These are phyloP conservation scores for Aureoboletus auriporus DNA, from an alignment of 768 basidiomycete genomes.

Conservation along the genomic window DNA sequence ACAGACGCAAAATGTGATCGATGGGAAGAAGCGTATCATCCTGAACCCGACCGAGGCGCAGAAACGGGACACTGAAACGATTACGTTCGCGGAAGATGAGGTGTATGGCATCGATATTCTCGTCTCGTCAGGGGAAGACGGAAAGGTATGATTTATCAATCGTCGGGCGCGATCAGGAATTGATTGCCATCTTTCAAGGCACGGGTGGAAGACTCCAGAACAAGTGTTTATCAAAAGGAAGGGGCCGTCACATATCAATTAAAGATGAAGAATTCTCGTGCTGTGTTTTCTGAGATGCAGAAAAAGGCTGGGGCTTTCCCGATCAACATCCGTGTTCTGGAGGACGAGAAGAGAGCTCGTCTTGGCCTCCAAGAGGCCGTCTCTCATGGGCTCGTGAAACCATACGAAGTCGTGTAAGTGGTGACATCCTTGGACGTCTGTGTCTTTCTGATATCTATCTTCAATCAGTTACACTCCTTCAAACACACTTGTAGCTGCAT, in stretches of 20 bases:
- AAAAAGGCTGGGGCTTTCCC: conserved; percentile 98
- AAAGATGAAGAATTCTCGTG: conserved; percentile 96
- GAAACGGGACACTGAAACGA: conserved; percentile 80
- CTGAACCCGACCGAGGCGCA: conserved; percentile 84
- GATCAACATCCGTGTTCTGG: conserved; percentile 90
- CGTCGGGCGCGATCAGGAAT: not conserved
- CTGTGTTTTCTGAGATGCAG: conserved; percentile 96
- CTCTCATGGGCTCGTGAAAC: conserved; percentile 88
- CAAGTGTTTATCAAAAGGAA: conserved; percentile 91
- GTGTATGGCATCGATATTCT: conserved; percentile 95
- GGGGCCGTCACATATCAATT: conserved; percentile 86
- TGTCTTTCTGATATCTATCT: not conserved
- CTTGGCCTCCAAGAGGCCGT: conserved; percentile 96
- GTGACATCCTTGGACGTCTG: not conserved
- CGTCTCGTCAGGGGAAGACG: conserved; percentile 82
- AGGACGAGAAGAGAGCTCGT: conserved; percentile 93
- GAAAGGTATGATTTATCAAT: conserved; percentile 56
- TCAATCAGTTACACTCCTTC: conserved; percentile 68
- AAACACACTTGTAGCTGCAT: conserved; percentile 85
- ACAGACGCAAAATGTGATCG: conserved; percentile 90
- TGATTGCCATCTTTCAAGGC: conserved; percentile 50
- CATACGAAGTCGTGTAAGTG: conserved; percentile 90
- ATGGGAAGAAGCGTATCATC: conserved; percentile 95
- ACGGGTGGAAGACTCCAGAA: conserved; percentile 82
- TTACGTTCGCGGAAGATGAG: conserved; percentile 87